phyloP scores from a whole-genome alignment of 495 filamentous ascomycete genomes.

The Lichenothelia convexa region DNA sequence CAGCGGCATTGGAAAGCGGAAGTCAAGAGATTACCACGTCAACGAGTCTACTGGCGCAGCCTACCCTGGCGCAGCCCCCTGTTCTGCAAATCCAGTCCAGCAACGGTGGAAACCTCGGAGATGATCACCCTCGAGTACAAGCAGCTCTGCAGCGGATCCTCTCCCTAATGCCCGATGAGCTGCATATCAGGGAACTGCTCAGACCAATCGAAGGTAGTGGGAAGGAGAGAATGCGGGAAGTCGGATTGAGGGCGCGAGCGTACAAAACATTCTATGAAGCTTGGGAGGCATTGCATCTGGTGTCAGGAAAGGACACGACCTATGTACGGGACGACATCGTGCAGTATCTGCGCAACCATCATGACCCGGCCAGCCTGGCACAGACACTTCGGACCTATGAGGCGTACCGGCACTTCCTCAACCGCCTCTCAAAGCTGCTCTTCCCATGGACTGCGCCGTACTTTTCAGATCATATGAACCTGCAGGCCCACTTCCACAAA shows the following conservation, averaged over 20 bases:
- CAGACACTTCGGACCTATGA: constrained; percentile 16
- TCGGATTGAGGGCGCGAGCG: constrained; percentile 7
- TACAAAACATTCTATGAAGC: constrained; percentile 6
- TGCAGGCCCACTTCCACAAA: constrained; percentile 14
- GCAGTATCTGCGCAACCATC: constrained; percentile 9
- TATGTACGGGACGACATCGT: constrained; percentile 11
- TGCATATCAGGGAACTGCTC: constrained; percentile 6
- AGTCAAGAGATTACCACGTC: too few species aligned
- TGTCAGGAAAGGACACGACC: constrained; percentile 1
- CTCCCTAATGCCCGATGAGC: constrained; percentile 7
- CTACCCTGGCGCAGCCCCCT: too few species aligned
- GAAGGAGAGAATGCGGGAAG: constrained; percentile 7
- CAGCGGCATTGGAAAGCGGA: too few species aligned
- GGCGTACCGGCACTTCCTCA: constrained; percentile 13
- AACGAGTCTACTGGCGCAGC: too few species aligned
- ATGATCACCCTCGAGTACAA: constrained; percentile 1
- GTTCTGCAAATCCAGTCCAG: too few species aligned
- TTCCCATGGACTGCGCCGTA: constrained; percentile 22
- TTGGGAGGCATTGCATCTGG: constrained; percentile 10
- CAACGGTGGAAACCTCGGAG: too few species aligned
- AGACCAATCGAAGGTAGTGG: constrained; percentile 7
- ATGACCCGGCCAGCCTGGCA: constrained; percentile 3
- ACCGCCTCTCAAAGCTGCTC: constrained; percentile 10
- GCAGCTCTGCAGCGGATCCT: constrained; percentile 3
- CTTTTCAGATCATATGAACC: constrained; percentile 16